Percentiles rank a stretch among this genome's conserved stretches.
phyloP scores from a whole-genome alignment of 73 alveolate genomes.

The Symbiodinium natans region DNA sequence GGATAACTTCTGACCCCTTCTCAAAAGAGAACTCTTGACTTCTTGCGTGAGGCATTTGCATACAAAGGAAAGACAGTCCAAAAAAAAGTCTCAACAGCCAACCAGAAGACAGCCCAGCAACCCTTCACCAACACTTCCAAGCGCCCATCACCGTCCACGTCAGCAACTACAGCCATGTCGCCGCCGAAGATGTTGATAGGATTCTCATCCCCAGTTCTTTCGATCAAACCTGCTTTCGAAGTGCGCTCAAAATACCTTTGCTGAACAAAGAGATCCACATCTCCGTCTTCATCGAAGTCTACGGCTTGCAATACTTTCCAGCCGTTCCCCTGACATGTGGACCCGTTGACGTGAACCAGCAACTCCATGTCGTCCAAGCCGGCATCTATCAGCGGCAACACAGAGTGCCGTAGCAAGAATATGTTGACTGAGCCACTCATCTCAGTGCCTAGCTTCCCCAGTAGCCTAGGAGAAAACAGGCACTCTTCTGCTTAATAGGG shows the following conservation, averaged over 20 bases:
- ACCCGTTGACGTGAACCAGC: background rate
- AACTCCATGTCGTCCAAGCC: background rate
- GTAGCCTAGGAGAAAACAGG: background rate
- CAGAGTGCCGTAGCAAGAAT: background rate
- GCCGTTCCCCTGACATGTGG: background rate
- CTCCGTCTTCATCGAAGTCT: slow-evolving; percentile 37
- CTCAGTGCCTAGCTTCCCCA: background rate
- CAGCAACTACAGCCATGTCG: background rate
- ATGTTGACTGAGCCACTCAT: background rate
- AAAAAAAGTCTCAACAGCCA: too few species aligned
- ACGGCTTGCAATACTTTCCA: background rate
- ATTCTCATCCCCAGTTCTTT: background rate
- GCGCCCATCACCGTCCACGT: slow-evolving; percentile 33
- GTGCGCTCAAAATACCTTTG: background rate
- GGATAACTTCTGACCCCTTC: too few species aligned
- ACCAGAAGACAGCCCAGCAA: background rate
- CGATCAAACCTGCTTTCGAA: background rate
- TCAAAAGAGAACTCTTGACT: too few species aligned
- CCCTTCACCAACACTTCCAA: background rate
- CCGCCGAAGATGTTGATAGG: slow-evolving; percentile 3
- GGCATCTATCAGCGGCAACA: background rate
- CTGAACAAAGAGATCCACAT: background rate
- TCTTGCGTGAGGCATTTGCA: too few species aligned
- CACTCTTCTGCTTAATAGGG: too few species aligned
- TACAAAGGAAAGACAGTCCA: too few species aligned